A percentile compares a stretch with the other conserved stretches of the same genome.
Evolutionary conservation across 371 early-diverging fungal species (phyloP).

Genomic region (Mucor piriformis): DNA sequence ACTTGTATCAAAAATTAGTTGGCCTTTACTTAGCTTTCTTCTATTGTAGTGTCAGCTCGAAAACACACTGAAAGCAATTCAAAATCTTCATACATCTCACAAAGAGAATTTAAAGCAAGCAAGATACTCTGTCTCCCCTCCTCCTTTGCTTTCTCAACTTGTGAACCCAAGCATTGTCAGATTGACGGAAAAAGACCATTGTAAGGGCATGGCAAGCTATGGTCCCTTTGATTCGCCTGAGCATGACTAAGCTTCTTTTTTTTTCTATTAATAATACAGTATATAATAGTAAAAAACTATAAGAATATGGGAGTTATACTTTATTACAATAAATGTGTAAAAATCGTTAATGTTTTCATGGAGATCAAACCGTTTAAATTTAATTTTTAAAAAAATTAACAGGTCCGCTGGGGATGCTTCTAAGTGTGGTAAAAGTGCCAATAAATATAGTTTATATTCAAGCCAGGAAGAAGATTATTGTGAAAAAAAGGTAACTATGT

Average conservation of each 20-base stretch:
- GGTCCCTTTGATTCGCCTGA: conserved; percentile 22
- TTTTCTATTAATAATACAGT: too few relatives aligned
- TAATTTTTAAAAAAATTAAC: too few relatives aligned
- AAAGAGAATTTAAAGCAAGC: too few relatives aligned
- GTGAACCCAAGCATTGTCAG: conserved; percentile 14
- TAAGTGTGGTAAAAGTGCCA: not conserved
- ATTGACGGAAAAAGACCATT: conserved; percentile 18
- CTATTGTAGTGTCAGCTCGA: not conserved
- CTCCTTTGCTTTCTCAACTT: conserved; percentile 1
- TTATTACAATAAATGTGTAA: too few relatives aligned
- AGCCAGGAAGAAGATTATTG: not conserved
- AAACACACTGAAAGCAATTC: not conserved
- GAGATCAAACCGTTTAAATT: too few relatives aligned
- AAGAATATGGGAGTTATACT: too few relatives aligned
- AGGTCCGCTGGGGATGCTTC: not conserved
- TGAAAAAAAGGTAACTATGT: not conserved
- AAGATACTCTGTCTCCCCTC: not conserved
- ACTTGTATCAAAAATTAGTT: not conserved
- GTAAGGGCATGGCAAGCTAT: conserved; percentile 14
- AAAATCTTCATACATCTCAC: not conserved
- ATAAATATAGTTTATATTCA: not conserved
- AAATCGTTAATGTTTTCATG: too few relatives aligned
- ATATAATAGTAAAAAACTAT: too few relatives aligned
- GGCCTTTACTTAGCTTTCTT: not conserved
- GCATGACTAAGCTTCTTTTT: conserved; percentile 7